Base-by-base conservation (phyloP, 139 green algal species). In the Pleodorina starrii region DNA sequence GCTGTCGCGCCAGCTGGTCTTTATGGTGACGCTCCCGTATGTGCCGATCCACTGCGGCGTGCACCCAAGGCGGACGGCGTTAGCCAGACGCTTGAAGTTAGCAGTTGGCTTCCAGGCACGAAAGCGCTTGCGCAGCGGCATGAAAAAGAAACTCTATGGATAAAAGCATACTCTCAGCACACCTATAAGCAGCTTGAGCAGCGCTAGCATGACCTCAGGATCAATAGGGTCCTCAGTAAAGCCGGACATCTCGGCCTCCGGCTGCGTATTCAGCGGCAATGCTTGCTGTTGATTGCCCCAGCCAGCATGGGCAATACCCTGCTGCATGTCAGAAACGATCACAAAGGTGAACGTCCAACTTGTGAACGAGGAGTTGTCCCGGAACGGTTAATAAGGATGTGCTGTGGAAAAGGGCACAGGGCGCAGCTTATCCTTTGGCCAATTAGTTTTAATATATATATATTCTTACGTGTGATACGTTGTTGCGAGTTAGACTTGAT, bases 101-200 rank as follows among this genome's bases (percentile, higher is more conserved):
- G n/a, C n/a, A n/a, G n/a, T n/a, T n/a, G n/a, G n/a, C n/a, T n/a
- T n/a, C n/a, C n/a, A n/a, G n/a, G n/a, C n/a, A n/a, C n/a, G n/a
- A n/a, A n/a, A n/a, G 29, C 35, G 44, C 40, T 35, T 27, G 72
- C 16, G n/a, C n/a, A n/a, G n/a, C n/a, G n/a, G n/a, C n/a, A n/a
- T 57, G 17, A 36, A 38, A 32, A 79, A 57, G 40, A 57, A 2
- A 36, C 12, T 11, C 9, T 32, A 79, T 35, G 40, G 19, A 66
- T 32, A 54, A 59, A 80, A 80, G 48, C 35, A 81, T 60, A 42
- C 25, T 66, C 6, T 2, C n/a, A 43, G 27, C 38, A 27, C 38
- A 85, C 78, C 78, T 38, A 85, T 73, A 2, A 85, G 54, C 3
- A 85, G 54, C 36, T 85, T 85, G 2, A 85, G 54, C 36, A 85